These are phyloP conservation scores for Podospora pseudoanserina DNA, from an alignment of 495 filamentous ascomycete genomes.

Conservation along the genomic window DNA sequence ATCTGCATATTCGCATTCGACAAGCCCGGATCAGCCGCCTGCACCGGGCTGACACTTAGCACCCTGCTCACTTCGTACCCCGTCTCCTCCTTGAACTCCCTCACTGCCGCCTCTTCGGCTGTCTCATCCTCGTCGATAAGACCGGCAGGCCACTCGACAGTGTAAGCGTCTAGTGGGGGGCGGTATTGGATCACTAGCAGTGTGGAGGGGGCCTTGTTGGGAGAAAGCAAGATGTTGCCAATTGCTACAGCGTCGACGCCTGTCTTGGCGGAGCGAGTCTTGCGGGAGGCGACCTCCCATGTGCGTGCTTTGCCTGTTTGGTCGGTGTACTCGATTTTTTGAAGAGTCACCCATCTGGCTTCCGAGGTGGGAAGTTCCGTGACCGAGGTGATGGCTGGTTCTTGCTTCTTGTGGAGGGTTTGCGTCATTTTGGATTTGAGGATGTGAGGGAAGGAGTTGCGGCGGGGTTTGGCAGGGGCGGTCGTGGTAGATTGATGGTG, in stretches of 20 bases:
- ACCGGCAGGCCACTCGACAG: slow-evolving; percentile 81
- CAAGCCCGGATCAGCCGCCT: slow-evolving; percentile 59
- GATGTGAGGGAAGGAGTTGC: background rate
- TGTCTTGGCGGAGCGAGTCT: slow-evolving; percentile 43
- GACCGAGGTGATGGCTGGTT: slow-evolving; percentile 45
- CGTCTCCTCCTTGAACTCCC: slow-evolving; percentile 87
- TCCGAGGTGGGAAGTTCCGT: slow-evolving; percentile 42
- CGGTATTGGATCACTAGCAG: slow-evolving; percentile 62
- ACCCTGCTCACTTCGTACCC: slow-evolving; percentile 56
- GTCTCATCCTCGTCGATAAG: slow-evolving; percentile 76
- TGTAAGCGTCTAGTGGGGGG: slow-evolving; percentile 71
- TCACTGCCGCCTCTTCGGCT: slow-evolving; percentile 71
- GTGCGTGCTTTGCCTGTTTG: slow-evolving; percentile 47
- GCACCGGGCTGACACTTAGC: slow-evolving; percentile 33
- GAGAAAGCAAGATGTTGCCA: slow-evolving; percentile 51
- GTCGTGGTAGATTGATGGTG: no score
- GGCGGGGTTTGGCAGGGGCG: background rate
- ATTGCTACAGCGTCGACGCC: slow-evolving; percentile 57
- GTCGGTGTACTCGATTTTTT: slow-evolving; percentile 51
- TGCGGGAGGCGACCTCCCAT: slow-evolving; percentile 54
- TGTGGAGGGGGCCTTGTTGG: slow-evolving; percentile 44
- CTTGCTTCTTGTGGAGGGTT: slow-evolving; percentile 32
- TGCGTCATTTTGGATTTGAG: slow-evolving; percentile 12
- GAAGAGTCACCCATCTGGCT: slow-evolving; percentile 51
- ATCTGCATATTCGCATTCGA: slow-evolving; percentile 77